Evolutionary conservation across 2,329 filamentous ascomycete species (phyloP), one percentile per base, ranked within the genome.

Genomic region (Raffaelea albimanens): DNA sequence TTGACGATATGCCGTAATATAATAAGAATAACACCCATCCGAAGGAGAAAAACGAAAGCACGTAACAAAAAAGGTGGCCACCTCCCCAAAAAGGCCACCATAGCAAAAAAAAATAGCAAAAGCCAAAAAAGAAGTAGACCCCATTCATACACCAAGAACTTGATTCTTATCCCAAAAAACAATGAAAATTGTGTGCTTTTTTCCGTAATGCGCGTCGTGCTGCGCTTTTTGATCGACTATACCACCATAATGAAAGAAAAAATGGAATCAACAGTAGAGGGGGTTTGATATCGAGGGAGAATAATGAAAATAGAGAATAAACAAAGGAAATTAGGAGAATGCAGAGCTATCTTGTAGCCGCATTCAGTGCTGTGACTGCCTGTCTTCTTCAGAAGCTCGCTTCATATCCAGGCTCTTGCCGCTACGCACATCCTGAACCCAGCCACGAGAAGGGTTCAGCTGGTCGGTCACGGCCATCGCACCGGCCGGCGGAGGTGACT

Each of bases 401-500:
- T 44, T 48, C 4, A 54, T 34, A 20, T 56, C 54, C 1, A 52
- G 22, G 20, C 54, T 55, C 39, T 46, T 52, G 5, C 50, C 50
- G n/a, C n/a, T n/a, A 7, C 48, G 45, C 1, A 50, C 36, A 10
- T 38, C 18, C n/a, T 38, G 34, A 10, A 19, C 14, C 34, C 34
- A 38, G 34, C 34, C 34, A 5, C 5, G 18, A 5, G 13, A n/a
- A 8, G 34, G 34, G 5, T 7, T 38, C 13, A 38, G 5, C 34
- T 38, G 34, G 18, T 38, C 34, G 5, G 34, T 38, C 5, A 19
- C 18, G 13, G 34, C 14, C 34, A 19, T n/a, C 8, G 34, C 34
- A n/a, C 34, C 48, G 3, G 47, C 44, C 2, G 52, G 50, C 19
- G 76, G 72, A 3, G 76, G 76, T 9, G 76, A 79, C 59, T 78